Evolutionary conservation across 768 basidiomycete genomes (phyloP).

Genomic region (Suillus lakei): DNA sequence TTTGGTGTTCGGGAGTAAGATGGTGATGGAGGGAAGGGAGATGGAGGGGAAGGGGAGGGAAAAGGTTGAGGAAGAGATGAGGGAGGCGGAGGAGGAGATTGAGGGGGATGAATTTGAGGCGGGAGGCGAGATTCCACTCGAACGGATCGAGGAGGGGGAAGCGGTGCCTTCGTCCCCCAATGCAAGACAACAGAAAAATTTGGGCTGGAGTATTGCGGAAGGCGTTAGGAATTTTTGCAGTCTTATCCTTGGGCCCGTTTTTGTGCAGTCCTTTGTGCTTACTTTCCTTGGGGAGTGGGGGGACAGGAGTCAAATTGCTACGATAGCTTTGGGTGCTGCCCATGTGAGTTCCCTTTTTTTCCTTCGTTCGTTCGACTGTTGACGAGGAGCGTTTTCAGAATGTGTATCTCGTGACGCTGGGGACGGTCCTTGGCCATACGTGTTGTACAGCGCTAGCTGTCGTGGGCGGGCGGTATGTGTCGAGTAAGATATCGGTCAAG

Average conservation of each 20-base stretch:
- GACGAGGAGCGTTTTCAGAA: slow-evolving; percentile 56
- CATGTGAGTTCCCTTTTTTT: slow-evolving; percentile 25
- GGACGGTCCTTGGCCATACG: slow-evolving; percentile 86
- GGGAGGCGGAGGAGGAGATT: slow-evolving; percentile 95
- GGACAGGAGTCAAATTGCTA: slow-evolving; percentile 62
- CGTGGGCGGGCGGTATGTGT: slow-evolving; percentile 90
- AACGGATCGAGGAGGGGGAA: slow-evolving; percentile 76
- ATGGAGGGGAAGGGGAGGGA: slow-evolving; percentile 75
- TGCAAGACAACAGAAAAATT: not conserved
- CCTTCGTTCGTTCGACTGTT: not conserved
- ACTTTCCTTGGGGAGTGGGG: slow-evolving; percentile 99
- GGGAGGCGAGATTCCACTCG: slow-evolving; percentile 65
- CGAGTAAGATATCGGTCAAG: slow-evolving; percentile 94
- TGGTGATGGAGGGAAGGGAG: slow-evolving; percentile 81
- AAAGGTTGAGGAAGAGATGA: slow-evolving; percentile 93
- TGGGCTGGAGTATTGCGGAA: slow-evolving; percentile 42
- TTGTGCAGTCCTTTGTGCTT: slow-evolving; percentile 92
- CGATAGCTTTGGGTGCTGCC: slow-evolving; percentile 69
- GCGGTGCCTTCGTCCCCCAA: slow-evolving; percentile 19
- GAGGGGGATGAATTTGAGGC: slow-evolving; percentile 71
- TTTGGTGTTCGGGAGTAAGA: slow-evolving; percentile 87
- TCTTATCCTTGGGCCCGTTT: slow-evolving; percentile 78
- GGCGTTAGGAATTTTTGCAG: slow-evolving; percentile 84
- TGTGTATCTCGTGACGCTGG: slow-evolving; percentile 88
- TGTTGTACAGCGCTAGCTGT: slow-evolving; percentile 90